Percentiles rank a stretch among this genome's conserved stretches.
Conservation (phyloP, 768 basidiomycete genomes). For the Pleurotus citrinopileatus region DNA sequence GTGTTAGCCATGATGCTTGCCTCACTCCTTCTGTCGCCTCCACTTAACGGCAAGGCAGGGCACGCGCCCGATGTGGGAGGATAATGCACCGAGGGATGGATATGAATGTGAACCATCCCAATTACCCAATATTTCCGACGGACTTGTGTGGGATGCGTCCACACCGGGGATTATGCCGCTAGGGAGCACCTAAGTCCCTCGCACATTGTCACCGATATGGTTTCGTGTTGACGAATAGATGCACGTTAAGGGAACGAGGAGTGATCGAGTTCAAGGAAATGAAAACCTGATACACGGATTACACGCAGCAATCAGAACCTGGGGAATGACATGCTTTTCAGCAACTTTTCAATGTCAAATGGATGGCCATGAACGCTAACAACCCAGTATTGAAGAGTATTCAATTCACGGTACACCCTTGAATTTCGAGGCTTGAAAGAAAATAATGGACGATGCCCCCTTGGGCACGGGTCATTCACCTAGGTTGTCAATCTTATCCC, state of each 20-base stretch:
- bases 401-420: too few species aligned
- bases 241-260: conserved; percentile 9
- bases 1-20: conserved; percentile 5
- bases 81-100: conserved; percentile 2
- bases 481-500: too few species aligned
- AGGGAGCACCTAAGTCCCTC: background rate
- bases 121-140: background rate
- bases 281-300: conserved; percentile 12
- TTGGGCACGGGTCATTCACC: too few species aligned
- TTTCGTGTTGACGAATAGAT: background rate
- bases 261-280: conserved; percentile 2
- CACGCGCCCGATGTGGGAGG: conserved; percentile 1
- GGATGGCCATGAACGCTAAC: too few species aligned
- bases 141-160: background rate
- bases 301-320: background rate
- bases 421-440: too few species aligned
- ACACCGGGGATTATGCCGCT: background rate
- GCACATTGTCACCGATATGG: background rate
- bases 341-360: too few species aligned
- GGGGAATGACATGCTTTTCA: too few species aligned
- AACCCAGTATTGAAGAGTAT: too few species aligned
- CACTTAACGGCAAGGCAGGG: conserved; percentile 1
- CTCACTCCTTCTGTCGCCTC: background rate
- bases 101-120: background rate
- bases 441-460: too few species aligned